Evolutionary conservation across 83 land plant species (phyloP).

Genomic region (Thuja plicata): DNA sequence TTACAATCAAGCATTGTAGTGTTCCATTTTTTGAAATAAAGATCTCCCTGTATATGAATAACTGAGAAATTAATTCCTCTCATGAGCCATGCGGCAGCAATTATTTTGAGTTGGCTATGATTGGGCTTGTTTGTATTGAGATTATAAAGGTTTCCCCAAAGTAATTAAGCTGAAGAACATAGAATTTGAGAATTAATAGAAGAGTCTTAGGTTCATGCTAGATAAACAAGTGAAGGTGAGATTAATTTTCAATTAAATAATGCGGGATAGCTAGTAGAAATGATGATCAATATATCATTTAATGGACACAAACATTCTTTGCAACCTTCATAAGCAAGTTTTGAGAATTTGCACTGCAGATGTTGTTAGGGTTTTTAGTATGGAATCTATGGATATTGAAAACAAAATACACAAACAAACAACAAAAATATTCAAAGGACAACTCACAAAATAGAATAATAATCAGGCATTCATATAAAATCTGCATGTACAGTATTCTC

Average conservation of each 20-base stretch:
- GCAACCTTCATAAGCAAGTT: background rate
- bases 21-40: background rate
- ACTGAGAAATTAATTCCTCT: background rate
- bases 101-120: background rate
- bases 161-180: background rate
- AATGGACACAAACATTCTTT: background rate
- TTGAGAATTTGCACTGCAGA: background rate
- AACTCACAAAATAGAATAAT: background rate
- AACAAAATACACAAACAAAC: background rate
- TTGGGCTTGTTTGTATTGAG: background rate
- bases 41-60: background rate
- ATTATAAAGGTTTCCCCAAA: background rate
- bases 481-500: background rate
- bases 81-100: background rate
- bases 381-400: background rate
- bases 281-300: background rate
- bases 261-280: background rate
- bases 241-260: background rate
- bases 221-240: background rate
- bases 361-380: background rate
- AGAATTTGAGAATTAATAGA: background rate
- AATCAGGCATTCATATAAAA: background rate
- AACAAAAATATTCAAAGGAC: background rate
- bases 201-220: background rate
- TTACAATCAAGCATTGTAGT: background rate